Conservation (phyloP, 768 basidiomycete species). For the Clitopilus passeckerianus region DNA sequence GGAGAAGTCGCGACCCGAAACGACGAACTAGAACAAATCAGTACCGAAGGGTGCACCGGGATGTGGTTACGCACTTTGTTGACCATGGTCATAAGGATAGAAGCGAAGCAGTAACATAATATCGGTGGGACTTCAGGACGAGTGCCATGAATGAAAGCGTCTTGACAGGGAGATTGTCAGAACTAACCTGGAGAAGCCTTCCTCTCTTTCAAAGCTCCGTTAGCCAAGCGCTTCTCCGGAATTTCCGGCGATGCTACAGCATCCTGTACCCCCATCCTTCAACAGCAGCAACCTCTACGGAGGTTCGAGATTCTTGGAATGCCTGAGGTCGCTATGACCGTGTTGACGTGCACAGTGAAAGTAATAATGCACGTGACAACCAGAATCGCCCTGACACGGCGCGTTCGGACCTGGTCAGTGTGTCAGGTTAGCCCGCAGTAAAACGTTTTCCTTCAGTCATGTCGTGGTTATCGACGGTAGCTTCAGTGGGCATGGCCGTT, state of each 20-base stretch:
- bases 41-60: not conserved
- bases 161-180: not conserved
- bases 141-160: not conserved
- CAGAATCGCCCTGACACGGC: too few species aligned
- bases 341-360: not conserved
- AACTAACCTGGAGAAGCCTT: conserved; percentile 20
- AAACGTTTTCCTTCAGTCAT: conserved; percentile 26
- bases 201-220: conserved; percentile 23
- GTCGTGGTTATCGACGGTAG: conserved; percentile 63
- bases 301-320: not conserved
- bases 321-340: conserved; percentile 5
- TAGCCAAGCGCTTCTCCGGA: conserved; percentile 29
- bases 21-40: conserved; percentile 65
- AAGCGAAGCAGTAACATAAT: conserved; percentile 84
- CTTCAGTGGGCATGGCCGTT: conserved; percentile 79
- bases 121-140: conserved; percentile 65
- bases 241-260: not conserved
- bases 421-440: too few species aligned
- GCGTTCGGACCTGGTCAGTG: too few species aligned
- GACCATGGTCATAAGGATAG: conserved; percentile 94
- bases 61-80: conserved; percentile 66
- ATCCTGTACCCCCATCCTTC: conserved; percentile 7
- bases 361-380: not conserved
- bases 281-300: not conserved
- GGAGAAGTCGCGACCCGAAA: conserved; percentile 87